Evolutionary conservation across 139 green algal genomes (phyloP).

Genomic region (Micractinium sp.): DNA sequence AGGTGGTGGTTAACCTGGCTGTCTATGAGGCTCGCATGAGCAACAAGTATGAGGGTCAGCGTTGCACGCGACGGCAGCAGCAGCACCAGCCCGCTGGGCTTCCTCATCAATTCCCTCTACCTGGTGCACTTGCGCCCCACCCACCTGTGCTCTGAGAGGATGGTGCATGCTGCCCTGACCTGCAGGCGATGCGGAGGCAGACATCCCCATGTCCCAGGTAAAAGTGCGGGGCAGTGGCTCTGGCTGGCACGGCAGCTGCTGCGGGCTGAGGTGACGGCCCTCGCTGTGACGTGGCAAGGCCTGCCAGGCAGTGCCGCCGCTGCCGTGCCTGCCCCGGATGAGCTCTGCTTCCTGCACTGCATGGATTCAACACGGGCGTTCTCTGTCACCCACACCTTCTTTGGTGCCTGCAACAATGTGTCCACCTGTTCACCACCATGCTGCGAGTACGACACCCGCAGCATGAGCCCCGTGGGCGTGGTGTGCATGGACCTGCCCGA

Average conservation of each 20-base stretch:
- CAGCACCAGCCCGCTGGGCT: too few species aligned
- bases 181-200: background rate
- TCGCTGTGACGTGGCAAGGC: background rate
- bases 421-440: background rate
- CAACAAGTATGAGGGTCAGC: too few species aligned
- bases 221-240: background rate
- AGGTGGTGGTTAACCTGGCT: too few species aligned
- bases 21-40: too few species aligned
- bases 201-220: background rate
- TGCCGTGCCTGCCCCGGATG: too few species aligned
- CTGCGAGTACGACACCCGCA: slow-evolving; percentile 72
- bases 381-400: background rate
- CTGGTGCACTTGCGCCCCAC: background rate
- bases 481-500: slow-evolving; percentile 59
- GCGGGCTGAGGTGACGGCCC: background rate
- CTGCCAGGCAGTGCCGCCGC: background rate
- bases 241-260: background rate
- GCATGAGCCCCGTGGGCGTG: slow-evolving; percentile 61
- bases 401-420: background rate
- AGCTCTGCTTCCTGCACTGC: too few species aligned
- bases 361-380: too few species aligned
- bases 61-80: too few species aligned
- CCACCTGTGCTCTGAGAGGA: background rate
- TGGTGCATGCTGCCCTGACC: background rate
- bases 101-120: background rate